Percentiles rank a stretch among this genome's conserved stretches.
These are phyloP conservation scores for Hanseniaspora sp. DNA, from an alignment of 1,139 yeast genomes.

Conservation along the genomic window DNA sequence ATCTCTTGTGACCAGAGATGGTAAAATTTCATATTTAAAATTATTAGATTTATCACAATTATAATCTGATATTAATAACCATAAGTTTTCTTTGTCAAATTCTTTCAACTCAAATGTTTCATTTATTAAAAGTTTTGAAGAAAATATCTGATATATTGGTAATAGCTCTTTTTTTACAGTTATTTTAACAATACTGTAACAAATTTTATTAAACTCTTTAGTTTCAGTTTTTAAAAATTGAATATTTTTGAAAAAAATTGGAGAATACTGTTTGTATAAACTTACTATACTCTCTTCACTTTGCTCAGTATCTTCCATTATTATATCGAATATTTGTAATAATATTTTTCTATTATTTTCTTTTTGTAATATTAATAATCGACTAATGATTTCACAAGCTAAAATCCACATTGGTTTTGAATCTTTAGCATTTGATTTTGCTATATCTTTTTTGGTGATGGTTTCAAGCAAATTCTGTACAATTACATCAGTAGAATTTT, in stretches of 20 bases:
- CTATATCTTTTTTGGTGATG: not conserved
- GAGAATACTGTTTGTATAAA: not conserved
- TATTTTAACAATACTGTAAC: not conserved
- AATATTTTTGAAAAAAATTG: not conserved
- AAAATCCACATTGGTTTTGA: not conserved
- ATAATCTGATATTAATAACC: slow-evolving; percentile 1
- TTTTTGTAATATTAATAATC: not conserved
- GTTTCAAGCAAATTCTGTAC: not conserved
- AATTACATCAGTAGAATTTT: not conserved
- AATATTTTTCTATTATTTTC: not conserved
- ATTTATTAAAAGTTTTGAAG: not conserved
- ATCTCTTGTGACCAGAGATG: not conserved
- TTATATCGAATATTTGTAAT: not conserved
- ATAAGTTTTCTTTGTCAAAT: slow-evolving; percentile 5
- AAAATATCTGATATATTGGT: slow-evolving; percentile 4
- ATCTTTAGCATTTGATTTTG: not conserved
- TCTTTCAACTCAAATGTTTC: not conserved
- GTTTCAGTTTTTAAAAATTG: not conserved
- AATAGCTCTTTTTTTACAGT: not conserved
- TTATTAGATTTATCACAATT: not conserved
- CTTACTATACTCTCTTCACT: not conserved
- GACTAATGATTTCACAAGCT: not conserved
- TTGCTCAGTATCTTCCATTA: not conserved
- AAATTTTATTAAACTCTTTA: not conserved
- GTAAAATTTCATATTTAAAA: not conserved